Evolutionary conservation across 306 rosid species (phyloP).

Genomic region (Quercus rubra): DNA sequence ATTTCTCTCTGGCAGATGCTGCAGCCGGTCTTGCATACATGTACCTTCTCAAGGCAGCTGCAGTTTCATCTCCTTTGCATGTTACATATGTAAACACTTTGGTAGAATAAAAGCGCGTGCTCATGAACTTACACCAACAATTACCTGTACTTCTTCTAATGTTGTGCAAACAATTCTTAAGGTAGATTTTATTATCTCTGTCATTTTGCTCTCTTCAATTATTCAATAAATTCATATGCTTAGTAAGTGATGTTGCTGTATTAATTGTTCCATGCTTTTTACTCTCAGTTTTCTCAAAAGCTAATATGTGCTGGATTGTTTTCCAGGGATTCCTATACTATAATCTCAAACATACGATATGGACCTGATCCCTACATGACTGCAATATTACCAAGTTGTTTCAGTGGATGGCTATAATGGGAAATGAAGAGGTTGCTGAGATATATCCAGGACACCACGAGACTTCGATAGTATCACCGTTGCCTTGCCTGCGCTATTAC

Average conservation of each 20-base stretch:
- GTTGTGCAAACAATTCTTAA: constrained; percentile 84
- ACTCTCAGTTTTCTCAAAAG: constrained; percentile 2
- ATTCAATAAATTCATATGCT: no score
- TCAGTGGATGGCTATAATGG: constrained; percentile 72
- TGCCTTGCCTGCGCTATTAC: constrained; percentile 70
- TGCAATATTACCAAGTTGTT: constrained; percentile 70
- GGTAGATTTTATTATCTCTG: constrained; percentile 39
- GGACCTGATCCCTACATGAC: constrained; percentile 99
- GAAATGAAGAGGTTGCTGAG: constrained; percentile 73
- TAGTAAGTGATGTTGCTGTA: neutral
- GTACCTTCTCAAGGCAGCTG: constrained; percentile 75
- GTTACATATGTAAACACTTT: constrained; percentile 77
- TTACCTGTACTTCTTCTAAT: constrained; percentile 88
- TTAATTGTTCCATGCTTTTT: neutral
- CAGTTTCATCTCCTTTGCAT: constrained; percentile 66
- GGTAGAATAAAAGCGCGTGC: constrained; percentile 77
- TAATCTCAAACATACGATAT: constrained; percentile 56
- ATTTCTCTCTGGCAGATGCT: constrained; percentile 92
- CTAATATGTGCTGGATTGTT: neutral
- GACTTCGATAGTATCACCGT: constrained; percentile 53
- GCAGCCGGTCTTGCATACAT: constrained; percentile 60
- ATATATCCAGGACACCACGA: constrained; percentile 63
- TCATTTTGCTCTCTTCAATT: neutral
- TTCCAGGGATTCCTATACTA: constrained; percentile 81
- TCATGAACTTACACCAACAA: constrained; percentile 83